These are phyloP conservation scores for Candida montana DNA, from an alignment of 805 yeast species.

Conservation along the genomic window DNA sequence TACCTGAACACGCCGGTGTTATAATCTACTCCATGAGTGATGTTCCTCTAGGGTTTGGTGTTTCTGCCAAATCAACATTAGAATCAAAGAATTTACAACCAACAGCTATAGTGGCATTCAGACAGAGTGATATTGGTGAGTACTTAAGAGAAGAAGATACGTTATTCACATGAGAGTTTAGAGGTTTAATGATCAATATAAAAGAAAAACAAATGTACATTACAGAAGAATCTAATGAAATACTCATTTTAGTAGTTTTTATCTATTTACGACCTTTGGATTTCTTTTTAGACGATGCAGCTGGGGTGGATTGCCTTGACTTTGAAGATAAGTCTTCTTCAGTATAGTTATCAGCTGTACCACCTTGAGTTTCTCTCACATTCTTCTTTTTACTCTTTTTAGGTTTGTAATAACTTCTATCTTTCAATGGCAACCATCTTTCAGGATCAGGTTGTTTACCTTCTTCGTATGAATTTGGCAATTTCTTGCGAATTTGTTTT, in stretches of 20 bases:
- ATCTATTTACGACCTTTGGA: conserved; percentile 24
- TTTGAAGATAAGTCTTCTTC: conserved; percentile 29
- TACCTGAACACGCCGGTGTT: conserved; percentile 97
- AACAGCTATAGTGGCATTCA: conserved; percentile 88
- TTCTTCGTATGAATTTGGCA: conserved; percentile 38
- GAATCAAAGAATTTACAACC: conserved; percentile 89
- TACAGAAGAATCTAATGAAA: too few relatives aligned
- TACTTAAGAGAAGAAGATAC: conserved; percentile 97
- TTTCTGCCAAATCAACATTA: conserved; percentile 83
- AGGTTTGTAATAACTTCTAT: conserved; percentile 78
- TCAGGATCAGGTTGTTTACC: conserved; percentile 51
- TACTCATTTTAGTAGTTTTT: background rate
- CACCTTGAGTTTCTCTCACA: conserved; percentile 55
- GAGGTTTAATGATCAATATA: too few relatives aligned
- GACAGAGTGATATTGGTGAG: conserved; percentile 98
- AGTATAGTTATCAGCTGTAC: conserved; percentile 41
- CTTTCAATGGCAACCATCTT: conserved; percentile 89
- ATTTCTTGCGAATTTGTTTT: conserved; percentile 29
- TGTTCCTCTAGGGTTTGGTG: conserved; percentile 92
- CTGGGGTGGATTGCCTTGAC: conserved; percentile 5
- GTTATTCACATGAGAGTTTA: conserved; percentile 56
- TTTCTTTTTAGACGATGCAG: conserved; percentile 15
- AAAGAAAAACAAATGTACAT: conserved; percentile 4
- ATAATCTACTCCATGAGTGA: conserved; percentile 88
- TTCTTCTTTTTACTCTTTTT: conserved; percentile 48